These are phyloP conservation scores for Rhizoctonia solani DNA, from an alignment of 1,284 basidiomycete genomes.

Conservation along the genomic window DNA sequence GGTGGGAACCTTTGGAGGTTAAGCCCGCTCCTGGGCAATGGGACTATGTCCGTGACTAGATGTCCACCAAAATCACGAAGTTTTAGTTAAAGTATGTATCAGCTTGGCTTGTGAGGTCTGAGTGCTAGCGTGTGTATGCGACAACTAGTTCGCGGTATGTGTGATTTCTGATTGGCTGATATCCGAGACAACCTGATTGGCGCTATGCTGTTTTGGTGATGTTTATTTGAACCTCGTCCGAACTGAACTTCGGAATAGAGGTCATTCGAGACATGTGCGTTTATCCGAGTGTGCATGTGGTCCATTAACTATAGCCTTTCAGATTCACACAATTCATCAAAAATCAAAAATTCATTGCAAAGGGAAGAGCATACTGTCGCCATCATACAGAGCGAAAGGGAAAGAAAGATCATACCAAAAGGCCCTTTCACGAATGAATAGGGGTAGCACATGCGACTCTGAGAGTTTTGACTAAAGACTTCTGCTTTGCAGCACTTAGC, in stretches of 20 bases:
- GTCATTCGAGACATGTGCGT: not conserved
- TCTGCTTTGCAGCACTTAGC: constrained; percentile 15
- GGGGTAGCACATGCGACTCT: constrained; percentile 20
- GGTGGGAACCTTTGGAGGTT: constrained; percentile 86
- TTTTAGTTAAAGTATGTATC: not conserved
- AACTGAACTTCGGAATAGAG: too few relatives aligned
- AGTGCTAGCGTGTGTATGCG: not conserved
- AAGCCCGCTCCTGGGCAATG: constrained; percentile 82
- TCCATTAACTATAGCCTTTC: not conserved
- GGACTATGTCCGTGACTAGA: constrained; percentile 63
- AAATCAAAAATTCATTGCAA: constrained; percentile 21
- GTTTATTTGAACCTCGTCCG: too few relatives aligned
- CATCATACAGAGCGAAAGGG: constrained; percentile 33
- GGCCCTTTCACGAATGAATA: constrained; percentile 19
- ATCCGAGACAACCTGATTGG: too few relatives aligned
- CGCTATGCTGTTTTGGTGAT: too few relatives aligned
- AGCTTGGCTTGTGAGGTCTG: not conserved
- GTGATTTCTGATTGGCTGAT: not conserved
- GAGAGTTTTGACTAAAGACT: constrained; percentile 29
- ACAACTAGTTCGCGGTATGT: not conserved
- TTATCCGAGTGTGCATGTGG: not conserved
- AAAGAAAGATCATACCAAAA: constrained; percentile 30
- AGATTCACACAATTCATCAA: not conserved
- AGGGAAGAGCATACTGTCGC: constrained; percentile 2
- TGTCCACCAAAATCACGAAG: not conserved